A percentile compares a stretch with the other conserved stretches of the same genome.
These are phyloP conservation scores for Capsella bursapastoris DNA, from an alignment of 345 rosid species.

Conservation along the genomic window DNA sequence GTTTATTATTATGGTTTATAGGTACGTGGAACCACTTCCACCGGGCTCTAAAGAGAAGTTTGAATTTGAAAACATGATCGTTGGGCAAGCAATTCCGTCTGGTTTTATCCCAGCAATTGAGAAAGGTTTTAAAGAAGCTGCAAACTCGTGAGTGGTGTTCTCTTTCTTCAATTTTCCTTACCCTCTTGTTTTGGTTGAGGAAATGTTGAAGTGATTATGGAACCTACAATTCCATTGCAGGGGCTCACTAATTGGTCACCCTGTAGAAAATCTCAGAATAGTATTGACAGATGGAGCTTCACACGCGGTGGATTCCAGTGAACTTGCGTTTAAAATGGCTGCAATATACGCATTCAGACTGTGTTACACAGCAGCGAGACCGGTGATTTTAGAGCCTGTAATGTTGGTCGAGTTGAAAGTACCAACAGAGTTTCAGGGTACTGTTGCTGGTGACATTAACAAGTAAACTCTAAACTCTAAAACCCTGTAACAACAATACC, in stretches of 20 bases:
- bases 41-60: constrained; percentile 66
- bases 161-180: neutral
- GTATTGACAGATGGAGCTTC: constrained; percentile 94
- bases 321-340: constrained; percentile 96
- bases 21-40: constrained; percentile 89
- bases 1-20: constrained; percentile 37
- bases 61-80: constrained; percentile 91
- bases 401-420: constrained; percentile 96
- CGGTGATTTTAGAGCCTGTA: constrained; percentile 92
- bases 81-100: constrained; percentile 97
- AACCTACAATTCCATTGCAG: constrained; percentile 47
- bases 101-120: constrained; percentile 93
- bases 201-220: neutral
- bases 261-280: constrained; percentile 86
- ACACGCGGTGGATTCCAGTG: constrained; percentile 97
- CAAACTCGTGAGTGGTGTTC: constrained; percentile 77
- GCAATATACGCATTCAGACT: constrained; percentile 97
- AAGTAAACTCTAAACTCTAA: constrained; percentile 55
- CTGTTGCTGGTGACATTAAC: constrained; percentile 95
- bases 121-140: constrained; percentile 98
- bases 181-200: neutral
- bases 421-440: constrained; percentile 97
- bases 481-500: neutral
- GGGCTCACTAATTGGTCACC: constrained; percentile 96
- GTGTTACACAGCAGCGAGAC: constrained; percentile 87